phyloP scores from a whole-genome alignment of 139 green algal species.

The Asterochloris sp. region DNA sequence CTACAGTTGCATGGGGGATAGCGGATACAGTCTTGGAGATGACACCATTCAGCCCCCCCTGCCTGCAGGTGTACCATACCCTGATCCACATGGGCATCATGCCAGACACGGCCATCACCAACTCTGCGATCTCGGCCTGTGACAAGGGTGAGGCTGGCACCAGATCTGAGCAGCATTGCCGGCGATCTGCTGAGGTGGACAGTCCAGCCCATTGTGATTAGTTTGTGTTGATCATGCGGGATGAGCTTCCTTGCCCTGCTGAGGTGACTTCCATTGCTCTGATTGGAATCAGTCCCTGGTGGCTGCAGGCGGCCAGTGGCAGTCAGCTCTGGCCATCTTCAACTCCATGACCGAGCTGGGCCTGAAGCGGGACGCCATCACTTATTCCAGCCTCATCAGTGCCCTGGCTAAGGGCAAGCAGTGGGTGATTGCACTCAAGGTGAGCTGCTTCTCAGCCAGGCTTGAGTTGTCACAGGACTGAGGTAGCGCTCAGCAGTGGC shows the following conservation, averaged over 20 bases:
- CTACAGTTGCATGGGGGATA: no score
- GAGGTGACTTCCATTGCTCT: not conserved
- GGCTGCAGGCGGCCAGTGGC: slow-evolving; percentile 67
- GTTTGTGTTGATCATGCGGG: not conserved
- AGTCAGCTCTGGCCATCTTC: slow-evolving; percentile 67
- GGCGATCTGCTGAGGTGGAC: not conserved
- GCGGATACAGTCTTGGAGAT: no score
- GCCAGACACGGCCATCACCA: slow-evolving; percentile 86
- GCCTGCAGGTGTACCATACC: slow-evolving; percentile 53
- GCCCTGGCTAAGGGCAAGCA: slow-evolving; percentile 83
- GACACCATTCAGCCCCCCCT: no score
- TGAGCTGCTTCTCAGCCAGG: not conserved
- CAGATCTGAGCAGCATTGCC: not conserved
- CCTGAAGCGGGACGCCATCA: slow-evolving; percentile 79
- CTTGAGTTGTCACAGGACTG: no score
- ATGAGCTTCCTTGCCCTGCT: not conserved
- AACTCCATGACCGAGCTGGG: slow-evolving; percentile 63
- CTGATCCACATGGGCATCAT: slow-evolving; percentile 63
- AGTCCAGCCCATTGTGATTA: not conserved
- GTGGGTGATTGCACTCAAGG: slow-evolving; percentile 56
- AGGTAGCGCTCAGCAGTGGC: no score
- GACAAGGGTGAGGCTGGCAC: slow-evolving; percentile 61
- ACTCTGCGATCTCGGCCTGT: slow-evolving; percentile 83
- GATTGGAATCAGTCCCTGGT: not conserved
- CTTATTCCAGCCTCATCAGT: slow-evolving; percentile 80